Percentiles rank a stretch among this genome's conserved stretches.
Evolutionary conservation across 2,329 filamentous ascomycete genomes (phyloP).

Genomic region (Colletotrichum acutatum): DNA sequence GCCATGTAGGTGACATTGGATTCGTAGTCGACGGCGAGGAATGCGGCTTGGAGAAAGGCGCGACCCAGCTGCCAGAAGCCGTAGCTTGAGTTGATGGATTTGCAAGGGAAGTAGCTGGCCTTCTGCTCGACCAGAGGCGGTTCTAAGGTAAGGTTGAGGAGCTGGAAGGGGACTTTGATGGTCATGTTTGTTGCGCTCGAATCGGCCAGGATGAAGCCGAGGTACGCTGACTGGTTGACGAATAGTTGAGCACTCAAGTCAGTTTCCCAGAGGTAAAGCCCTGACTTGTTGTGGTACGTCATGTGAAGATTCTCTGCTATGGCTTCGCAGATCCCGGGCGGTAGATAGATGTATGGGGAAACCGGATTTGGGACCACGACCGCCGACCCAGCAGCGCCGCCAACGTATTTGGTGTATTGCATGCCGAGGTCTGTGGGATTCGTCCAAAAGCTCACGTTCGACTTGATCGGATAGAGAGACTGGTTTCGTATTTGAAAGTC

Average conservation of each 20-base stretch:
- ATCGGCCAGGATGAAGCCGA: conserved; percentile 50
- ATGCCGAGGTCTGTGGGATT: conserved; percentile 3
- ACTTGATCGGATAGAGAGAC: conserved; percentile 33
- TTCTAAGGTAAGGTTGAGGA: conserved; percentile 53
- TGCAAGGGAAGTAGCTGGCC: conserved; percentile 38
- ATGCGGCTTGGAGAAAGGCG: conserved; percentile 38
- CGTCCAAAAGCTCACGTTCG: conserved; percentile 18
- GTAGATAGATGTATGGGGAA: conserved; percentile 52
- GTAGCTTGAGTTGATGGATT: conserved; percentile 1
- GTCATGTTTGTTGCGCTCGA: conserved; percentile 46
- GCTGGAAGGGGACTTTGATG: conserved; percentile 55
- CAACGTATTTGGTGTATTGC: conserved; percentile 8
- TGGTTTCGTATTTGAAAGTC: conserved; percentile 37
- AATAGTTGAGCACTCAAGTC: conserved; percentile 45
- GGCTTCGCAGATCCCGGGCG: conserved; percentile 50
- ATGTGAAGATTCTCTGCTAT: conserved; percentile 51
- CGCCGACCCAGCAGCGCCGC: conserved; percentile 25
- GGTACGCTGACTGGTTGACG: conserved; percentile 52
- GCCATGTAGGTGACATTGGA: conserved; percentile 35
- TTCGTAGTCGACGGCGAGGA: conserved; percentile 36
- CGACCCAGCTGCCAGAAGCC: conserved; percentile 34
- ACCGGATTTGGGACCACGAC: conserved; percentile 38
- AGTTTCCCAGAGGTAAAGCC: conserved; percentile 54
- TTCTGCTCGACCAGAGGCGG: conserved; percentile 43
- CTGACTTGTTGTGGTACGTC: conserved; percentile 45